phyloP scores from a whole-genome alignment of 345 rosid genomes.

The Citrus inodora region DNA sequence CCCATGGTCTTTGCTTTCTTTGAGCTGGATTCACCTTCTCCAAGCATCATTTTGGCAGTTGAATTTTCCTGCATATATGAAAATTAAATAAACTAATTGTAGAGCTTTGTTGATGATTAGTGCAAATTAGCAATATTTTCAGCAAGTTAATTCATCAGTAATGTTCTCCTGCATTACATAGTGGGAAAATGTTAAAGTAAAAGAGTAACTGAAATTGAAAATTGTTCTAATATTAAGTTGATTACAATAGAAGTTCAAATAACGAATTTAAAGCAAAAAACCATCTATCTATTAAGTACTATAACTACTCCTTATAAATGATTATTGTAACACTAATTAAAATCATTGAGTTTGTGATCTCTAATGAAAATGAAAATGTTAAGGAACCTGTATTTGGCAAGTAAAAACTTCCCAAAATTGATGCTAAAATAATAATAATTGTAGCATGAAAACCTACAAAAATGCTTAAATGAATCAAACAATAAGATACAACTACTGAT shows the following conservation, averaged over 20 bases:
- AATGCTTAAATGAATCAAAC: background rate
- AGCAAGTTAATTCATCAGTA: too few relatives aligned
- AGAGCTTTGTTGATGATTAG: background rate
- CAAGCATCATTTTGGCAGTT: background rate
- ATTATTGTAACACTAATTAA: too few relatives aligned
- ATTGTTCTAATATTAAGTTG: too few relatives aligned
- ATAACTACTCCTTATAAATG: background rate
- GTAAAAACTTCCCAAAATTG: background rate
- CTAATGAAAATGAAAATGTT: background rate
- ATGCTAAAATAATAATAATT: background rate
- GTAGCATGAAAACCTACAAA: background rate
- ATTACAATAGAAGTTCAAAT: too few relatives aligned
- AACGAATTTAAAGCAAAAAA: too few relatives aligned
- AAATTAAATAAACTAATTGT: background rate
- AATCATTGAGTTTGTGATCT: background rate
- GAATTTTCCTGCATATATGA: background rate
- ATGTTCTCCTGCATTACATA: too few relatives aligned
- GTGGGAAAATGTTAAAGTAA: too few relatives aligned
- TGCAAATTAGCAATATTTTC: too few relatives aligned
- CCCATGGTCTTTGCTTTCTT: background rate
- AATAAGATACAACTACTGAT: background rate
- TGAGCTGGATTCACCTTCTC: background rate
- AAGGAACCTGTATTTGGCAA: background rate
- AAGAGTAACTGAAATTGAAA: too few relatives aligned
- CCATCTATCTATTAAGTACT: background rate